phyloP scores from a whole-genome alignment of 805 yeast genomes.

The Grigorovia yakushimaensis region DNA sequence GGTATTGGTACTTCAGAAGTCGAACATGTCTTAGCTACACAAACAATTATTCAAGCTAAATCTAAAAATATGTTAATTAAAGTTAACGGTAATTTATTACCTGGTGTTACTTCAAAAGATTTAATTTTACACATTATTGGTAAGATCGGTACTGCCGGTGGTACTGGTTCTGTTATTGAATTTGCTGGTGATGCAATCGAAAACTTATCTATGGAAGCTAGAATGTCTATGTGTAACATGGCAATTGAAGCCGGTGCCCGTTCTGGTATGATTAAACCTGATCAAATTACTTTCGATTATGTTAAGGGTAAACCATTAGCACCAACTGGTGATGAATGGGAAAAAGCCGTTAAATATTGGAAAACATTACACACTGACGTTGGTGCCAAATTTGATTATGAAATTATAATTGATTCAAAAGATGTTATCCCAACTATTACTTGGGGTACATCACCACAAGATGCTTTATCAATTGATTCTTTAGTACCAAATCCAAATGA shows the following conservation, averaged over 20 bases:
- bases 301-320: slow-evolving; percentile 91
- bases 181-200: slow-evolving; percentile 94
- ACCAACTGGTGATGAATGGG: slow-evolving; percentile 92
- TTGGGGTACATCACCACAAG: slow-evolving; percentile 99
- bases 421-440: slow-evolving; percentile 95
- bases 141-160: slow-evolving; percentile 98
- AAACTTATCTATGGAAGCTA: slow-evolving; percentile 87
- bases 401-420: slow-evolving; percentile 66
- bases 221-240: slow-evolving; percentile 99
- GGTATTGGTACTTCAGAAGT: slow-evolving; percentile 99
- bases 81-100: slow-evolving; percentile 73
- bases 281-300: slow-evolving; percentile 78
- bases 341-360: slow-evolving; percentile 90
- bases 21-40: slow-evolving; percentile 97
- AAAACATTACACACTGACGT: slow-evolving; percentile 76
- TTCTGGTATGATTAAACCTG: slow-evolving; percentile 99
- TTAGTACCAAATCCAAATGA: slow-evolving; percentile 83
- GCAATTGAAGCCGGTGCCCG: slow-evolving; percentile 99
- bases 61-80: slow-evolving; percentile 91
- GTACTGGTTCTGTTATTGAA: slow-evolving; percentile 95
- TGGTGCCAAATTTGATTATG: slow-evolving; percentile 83
- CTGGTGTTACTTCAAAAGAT: slow-evolving; percentile 95
- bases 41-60: slow-evolving; percentile 87
- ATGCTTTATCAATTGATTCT: slow-evolving; percentile 89
- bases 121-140: slow-evolving; percentile 90